Base-by-base conservation (phyloP, 306 rosid species). In the Malus sieversii region DNA sequence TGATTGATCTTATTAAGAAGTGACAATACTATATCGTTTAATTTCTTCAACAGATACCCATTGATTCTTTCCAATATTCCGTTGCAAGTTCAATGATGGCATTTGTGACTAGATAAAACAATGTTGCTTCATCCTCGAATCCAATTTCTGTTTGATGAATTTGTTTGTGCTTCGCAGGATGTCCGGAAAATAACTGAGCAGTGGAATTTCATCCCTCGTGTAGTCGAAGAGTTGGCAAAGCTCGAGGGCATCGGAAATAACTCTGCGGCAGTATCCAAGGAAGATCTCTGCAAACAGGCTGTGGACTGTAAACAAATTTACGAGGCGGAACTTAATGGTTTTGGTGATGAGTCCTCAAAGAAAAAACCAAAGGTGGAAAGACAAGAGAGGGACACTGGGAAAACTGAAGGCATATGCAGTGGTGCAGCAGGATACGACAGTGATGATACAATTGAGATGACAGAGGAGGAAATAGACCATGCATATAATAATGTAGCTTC, bases 361-460 rank as follows among this genome's bases (percentile, higher is more conserved):
- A 89, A 81, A 23, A 68, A 30, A 23, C 79, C 76, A 23, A 79
- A 78, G 75, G 66, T 29, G 65, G 81, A 46, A 58, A 78, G 81
- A 73, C 77, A 80, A 32, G 77, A 74, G 75, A 30, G 59, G 16
- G 64, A 52, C 53, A 46, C 25, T 33, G 84, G 75, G 74, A 82
- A 75, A 83, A 65, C 77, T 25, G 77, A 80, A 69, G 81, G 29
- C 30, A 38, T 71, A 55, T 55, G 22, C 48, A 65, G 75, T 68
- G 63, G 66, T 63, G 84, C 79, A 60, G 69, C 32, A 18, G 93
- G 74, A 46, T 91, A 88, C 74, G 96, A 94, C 66, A 94, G 95
- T 77, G 96, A 94, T 77, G 96, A 90, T 52, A 94, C 98, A 15
- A 61, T 90, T 16, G 98, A 90, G 86, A 94, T 94, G 98, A 87